phyloP scores from a whole-genome alignment of 2,329 filamentous ascomycete genomes.

The Colletotrichum sublineola region DNA sequence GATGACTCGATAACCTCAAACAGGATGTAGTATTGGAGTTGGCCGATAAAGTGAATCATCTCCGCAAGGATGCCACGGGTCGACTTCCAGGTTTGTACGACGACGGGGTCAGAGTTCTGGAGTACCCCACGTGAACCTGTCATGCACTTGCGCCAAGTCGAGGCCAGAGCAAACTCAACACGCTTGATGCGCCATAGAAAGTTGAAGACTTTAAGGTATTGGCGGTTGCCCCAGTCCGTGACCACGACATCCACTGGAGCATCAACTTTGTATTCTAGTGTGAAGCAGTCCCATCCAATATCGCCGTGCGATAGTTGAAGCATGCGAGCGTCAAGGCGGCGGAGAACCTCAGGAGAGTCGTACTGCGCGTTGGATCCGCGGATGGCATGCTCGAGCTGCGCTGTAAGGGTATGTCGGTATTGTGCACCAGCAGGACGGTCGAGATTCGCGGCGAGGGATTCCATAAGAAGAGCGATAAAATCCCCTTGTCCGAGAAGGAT shows the following conservation, averaged over 20 bases:
- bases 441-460: conserved; percentile 91
- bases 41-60: conserved; percentile 98
- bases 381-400: conserved; percentile 97
- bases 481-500: conserved; percentile 95
- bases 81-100: conserved; percentile 87
- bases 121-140: conserved; percentile 94
- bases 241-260: conserved; percentile 97
- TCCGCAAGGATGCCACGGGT: conserved; percentile 91
- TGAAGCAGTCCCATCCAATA: conserved; percentile 99
- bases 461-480: conserved; percentile 97
- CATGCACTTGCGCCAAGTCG: conserved; percentile 95
- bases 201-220: conserved; percentile 99
- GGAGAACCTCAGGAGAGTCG: conserved; percentile 90
- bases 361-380: conserved; percentile 97
- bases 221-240: conserved; percentile 92
- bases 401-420: conserved; percentile 95
- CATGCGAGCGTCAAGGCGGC: conserved; percentile 96
- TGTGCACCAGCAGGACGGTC: conserved; percentile 97
- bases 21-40: conserved; percentile 97
- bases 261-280: conserved; percentile 97
- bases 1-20: conserved; percentile 98
- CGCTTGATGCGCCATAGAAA: conserved; percentile 98
- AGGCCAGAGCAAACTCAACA: conserved; percentile 92
- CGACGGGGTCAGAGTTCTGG: conserved; percentile 75
- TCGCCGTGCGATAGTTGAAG: conserved; percentile 95